Conservation (phyloP, 2,329 filamentous ascomycete species). For the Venturia aucupariae region DNA sequence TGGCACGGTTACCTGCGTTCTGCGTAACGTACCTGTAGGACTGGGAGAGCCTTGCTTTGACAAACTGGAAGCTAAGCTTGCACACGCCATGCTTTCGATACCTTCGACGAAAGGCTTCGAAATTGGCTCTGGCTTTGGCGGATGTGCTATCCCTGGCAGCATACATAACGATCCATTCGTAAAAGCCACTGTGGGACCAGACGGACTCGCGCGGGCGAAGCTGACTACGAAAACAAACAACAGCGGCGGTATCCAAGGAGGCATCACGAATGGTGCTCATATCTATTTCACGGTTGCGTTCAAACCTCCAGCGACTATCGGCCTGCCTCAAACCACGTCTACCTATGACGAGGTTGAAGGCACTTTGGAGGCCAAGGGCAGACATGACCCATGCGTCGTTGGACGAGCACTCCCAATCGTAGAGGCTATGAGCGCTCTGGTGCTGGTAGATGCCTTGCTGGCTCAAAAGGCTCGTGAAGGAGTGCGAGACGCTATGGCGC, state of each 20-base stretch:
- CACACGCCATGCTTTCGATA: conserved; percentile 90
- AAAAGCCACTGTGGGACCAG: conserved; percentile 17
- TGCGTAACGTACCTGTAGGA: conserved; percentile 74
- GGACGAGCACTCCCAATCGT: conserved; percentile 80
- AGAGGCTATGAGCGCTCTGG: conserved; percentile 83
- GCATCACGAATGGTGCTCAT: conserved; percentile 84
- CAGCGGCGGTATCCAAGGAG: conserved; percentile 88
- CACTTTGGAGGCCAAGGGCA: conserved; percentile 76
- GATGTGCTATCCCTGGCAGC: conserved; percentile 79
- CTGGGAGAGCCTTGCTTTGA: conserved; percentile 92
- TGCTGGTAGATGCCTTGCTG: conserved; percentile 78
- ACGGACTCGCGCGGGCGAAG: conserved; percentile 42
- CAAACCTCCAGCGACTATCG: conserved; percentile 91
- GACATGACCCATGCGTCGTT: conserved; percentile 90
- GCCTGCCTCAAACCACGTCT: conserved; percentile 74
- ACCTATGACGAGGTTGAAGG: conserved; percentile 71
- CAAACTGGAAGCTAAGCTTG: conserved; percentile 86
- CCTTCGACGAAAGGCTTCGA: conserved; percentile 95
- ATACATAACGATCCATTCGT: conserved; percentile 86
- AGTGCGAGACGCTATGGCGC: not conserved
- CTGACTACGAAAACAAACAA: conserved; percentile 89
- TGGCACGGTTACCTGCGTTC: conserved; percentile 88
- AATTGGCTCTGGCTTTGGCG: conserved; percentile 84
- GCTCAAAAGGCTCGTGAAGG: conserved; percentile 58
- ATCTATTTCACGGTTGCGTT: conserved; percentile 95